Conservation (phyloP, 805 yeast genomes). For the Clavispora phyllophila region DNA sequence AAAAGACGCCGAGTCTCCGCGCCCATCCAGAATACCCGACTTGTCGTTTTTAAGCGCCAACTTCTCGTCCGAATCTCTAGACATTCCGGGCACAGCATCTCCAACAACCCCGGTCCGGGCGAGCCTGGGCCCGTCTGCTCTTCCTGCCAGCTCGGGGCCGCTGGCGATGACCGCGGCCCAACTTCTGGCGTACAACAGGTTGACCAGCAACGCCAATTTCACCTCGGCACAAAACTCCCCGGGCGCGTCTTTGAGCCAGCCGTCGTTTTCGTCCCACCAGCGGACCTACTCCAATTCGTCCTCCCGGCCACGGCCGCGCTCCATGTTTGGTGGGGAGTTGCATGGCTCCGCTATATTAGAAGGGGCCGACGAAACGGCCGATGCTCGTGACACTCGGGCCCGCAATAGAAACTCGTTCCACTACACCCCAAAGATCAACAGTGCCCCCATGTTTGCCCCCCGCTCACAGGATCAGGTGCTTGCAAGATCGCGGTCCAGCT, state of each 20-base stretch:
- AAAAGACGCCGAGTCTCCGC: neutral
- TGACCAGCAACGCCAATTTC: slow-evolving; percentile 7
- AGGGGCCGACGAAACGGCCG: slow-evolving; percentile 14
- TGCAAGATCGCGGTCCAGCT: slow-evolving; percentile 23
- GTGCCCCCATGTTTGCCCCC: slow-evolving; percentile 16
- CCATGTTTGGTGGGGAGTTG: slow-evolving; percentile 28
- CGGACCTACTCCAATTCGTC: slow-evolving; percentile 10
- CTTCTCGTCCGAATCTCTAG: slow-evolving; percentile 34
- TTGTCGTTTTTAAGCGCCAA: slow-evolving; percentile 33
- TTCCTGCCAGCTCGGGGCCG: neutral
- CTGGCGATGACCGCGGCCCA: neutral
- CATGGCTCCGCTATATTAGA: slow-evolving; percentile 25
- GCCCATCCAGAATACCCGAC: slow-evolving; percentile 13
- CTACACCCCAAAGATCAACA: slow-evolving; percentile 9
- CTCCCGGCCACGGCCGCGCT: slow-evolving; percentile 27
- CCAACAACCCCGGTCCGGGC: slow-evolving; percentile 2
- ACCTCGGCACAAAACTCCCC: slow-evolving; percentile 10
- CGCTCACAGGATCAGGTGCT: slow-evolving; percentile 18
- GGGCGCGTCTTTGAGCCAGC: slow-evolving; percentile 12
- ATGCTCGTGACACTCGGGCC: neutral
- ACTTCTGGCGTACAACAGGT: slow-evolving; percentile 3
- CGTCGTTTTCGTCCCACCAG: slow-evolving; percentile 10
- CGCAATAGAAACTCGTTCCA: slow-evolving; percentile 19
- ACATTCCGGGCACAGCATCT: slow-evolving; percentile 5
- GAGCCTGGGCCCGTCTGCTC: neutral